Conservation (phyloP, 1,284 basidiomycete genomes). For the Ustilago bromivora region DNA sequence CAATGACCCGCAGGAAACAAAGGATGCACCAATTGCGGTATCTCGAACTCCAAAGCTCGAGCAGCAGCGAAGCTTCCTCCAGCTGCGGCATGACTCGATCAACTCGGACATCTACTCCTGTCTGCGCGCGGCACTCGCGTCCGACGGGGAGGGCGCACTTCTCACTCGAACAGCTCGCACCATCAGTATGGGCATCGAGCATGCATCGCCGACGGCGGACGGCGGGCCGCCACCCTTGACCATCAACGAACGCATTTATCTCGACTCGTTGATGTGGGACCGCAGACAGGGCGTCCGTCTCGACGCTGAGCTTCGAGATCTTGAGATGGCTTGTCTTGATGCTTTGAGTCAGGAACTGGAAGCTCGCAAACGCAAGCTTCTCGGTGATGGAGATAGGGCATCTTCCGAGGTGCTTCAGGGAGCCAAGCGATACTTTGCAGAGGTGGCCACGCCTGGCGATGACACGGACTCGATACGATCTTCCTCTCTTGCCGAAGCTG, state of each 20-base stretch:
- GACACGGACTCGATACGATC: constrained; percentile 26
- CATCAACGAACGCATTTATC: constrained; percentile 39
- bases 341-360: constrained; percentile 32
- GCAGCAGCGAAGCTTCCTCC: constrained; percentile 26
- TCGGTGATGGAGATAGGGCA: constrained; percentile 23
- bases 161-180: constrained; percentile 33
- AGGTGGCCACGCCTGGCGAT: constrained; percentile 16
- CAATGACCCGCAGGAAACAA: constrained; percentile 3
- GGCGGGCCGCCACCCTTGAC: constrained; percentile 25
- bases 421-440: constrained; percentile 41
- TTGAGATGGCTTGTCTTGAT: constrained; percentile 28
- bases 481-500: constrained; percentile 31
- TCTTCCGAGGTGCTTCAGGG: constrained; percentile 26
- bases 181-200: constrained; percentile 42
- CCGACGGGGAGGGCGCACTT: constrained; percentile 47
- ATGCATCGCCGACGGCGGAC: constrained; percentile 11
- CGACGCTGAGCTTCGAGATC: constrained; percentile 35
- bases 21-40: not conserved
- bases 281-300: constrained; percentile 39
- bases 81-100: constrained; percentile 45
- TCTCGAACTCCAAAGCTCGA: constrained; percentile 16
- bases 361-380: constrained; percentile 30
- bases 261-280: constrained; percentile 55
- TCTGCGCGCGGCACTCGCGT: constrained; percentile 37
- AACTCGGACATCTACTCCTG: constrained; percentile 45